A percentile compares a stretch with the other conserved stretches of the same genome.
Conservation (phyloP, 345 rosid species). For the Euphorbia lathyris region DNA sequence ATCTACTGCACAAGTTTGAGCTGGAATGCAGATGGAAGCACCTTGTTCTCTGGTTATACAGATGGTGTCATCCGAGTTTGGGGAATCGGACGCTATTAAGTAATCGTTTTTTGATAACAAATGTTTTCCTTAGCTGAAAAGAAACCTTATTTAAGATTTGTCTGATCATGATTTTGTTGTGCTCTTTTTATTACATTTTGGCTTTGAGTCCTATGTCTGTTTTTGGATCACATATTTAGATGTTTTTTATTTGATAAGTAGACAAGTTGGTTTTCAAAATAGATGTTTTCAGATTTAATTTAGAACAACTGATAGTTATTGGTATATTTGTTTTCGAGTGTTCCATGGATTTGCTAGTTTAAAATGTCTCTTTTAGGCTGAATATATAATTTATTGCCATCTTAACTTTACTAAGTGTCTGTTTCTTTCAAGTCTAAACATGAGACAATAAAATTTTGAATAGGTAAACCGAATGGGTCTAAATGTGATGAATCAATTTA, state of each 20-base stretch:
- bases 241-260: slow-evolving; percentile 1
- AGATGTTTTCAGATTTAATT: too few relatives aligned
- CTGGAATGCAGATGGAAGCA: slow-evolving; percentile 96
- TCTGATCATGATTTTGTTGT: slow-evolving; percentile 5
- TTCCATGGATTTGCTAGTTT: too few relatives aligned
- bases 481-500: too few relatives aligned
- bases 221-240: too few relatives aligned
- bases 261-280: neutral
- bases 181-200: neutral
- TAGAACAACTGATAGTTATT: too few relatives aligned
- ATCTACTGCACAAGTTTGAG: slow-evolving; percentile 86
- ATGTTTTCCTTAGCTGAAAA: slow-evolving; percentile 3
- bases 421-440: too few relatives aligned
- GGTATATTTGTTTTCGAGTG: too few relatives aligned
- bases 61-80: slow-evolving; percentile 97
- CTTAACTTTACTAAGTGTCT: too few relatives aligned
- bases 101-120: neutral
- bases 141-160: slow-evolving; percentile 11
- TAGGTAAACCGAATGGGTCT: too few relatives aligned
- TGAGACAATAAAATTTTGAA: too few relatives aligned
- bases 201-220: slow-evolving; percentile 2
- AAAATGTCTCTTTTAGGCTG: too few relatives aligned
- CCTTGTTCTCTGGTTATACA: slow-evolving; percentile 89
- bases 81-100: slow-evolving; percentile 70
- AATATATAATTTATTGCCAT: too few relatives aligned